phyloP scores from a whole-genome alignment of 352 stramenopile genomes.

The Elongisporangium anandrum region DNA sequence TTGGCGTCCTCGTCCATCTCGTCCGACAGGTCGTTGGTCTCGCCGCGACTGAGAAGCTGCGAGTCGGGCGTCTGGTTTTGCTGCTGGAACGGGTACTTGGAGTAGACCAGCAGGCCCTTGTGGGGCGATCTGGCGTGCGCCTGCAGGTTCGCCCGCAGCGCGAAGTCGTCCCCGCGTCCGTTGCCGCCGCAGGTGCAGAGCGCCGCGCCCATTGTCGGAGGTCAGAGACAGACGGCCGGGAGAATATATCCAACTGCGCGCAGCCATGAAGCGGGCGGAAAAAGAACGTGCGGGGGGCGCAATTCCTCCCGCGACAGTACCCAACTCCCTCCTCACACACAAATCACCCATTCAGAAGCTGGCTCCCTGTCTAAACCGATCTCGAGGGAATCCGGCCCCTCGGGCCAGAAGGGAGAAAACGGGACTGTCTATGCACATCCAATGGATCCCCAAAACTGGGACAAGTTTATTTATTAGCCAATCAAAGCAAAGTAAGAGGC shows the following conservation, averaged over 20 bases:
- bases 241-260: background rate
- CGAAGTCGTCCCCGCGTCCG: constrained; percentile 27
- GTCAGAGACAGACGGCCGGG: background rate
- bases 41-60: constrained; percentile 37
- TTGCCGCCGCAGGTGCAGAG: constrained; percentile 41
- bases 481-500: background rate
- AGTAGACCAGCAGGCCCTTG: constrained; percentile 15
- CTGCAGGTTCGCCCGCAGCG: constrained; percentile 35
- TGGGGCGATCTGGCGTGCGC: constrained; percentile 22
- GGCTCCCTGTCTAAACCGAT: background rate
- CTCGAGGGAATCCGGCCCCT: background rate
- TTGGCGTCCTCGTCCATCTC: constrained; percentile 22
- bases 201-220: constrained; percentile 32
- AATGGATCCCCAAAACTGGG: background rate
- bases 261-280: background rate
- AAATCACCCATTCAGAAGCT: background rate
- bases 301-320: background rate
- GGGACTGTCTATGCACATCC: background rate
- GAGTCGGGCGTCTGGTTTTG: constrained; percentile 29
- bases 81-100: constrained; percentile 21
- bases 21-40: constrained; percentile 56
- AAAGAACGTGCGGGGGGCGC: background rate
- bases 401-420: background rate
- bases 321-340: background rate
- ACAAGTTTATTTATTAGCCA: background rate